These are phyloP conservation scores for Trametes versicolor DNA, from an alignment of 1,284 basidiomycete species.

Conservation along the genomic window DNA sequence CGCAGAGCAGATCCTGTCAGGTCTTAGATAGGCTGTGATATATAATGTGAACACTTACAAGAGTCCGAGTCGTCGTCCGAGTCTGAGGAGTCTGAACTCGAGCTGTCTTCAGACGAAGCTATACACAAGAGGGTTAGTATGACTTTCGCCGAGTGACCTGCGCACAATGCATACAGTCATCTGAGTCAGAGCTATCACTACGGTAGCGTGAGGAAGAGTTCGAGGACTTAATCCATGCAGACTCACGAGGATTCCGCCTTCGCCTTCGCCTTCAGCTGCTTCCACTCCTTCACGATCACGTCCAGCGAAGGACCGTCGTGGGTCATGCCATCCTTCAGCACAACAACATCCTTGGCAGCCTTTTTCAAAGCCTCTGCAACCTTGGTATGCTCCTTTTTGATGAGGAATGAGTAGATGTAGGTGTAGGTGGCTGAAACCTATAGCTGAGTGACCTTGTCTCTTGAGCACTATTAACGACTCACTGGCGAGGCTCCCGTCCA, in stretches of 20 bases:
- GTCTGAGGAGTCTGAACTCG: conserved; percentile 35
- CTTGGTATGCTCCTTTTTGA: conserved; percentile 67
- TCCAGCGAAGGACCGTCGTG: conserved; percentile 64
- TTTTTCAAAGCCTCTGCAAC: conserved; percentile 64
- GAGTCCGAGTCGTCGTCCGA: conserved; percentile 30
- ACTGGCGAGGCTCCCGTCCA: conserved; percentile 40
- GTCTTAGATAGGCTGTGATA: conserved; percentile 11
- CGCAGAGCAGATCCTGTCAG: conserved; percentile 20
- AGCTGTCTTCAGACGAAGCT: conserved; percentile 29
- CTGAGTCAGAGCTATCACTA: conserved; percentile 35
- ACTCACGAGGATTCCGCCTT: conserved; percentile 32
- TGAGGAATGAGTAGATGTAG: conserved; percentile 77
- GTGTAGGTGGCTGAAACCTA: conserved; percentile 68
- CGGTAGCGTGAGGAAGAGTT: background rate
- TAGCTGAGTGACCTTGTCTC: background rate
- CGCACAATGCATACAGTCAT: conserved; percentile 25
- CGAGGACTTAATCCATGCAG: no score
- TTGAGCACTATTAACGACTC: conserved; percentile 17
- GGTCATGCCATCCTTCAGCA: conserved; percentile 62
- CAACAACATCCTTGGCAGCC: conserved; percentile 66
- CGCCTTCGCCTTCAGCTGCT: conserved; percentile 43
- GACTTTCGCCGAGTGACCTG: background rate
- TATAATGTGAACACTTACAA: conserved; percentile 10
- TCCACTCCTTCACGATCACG: conserved; percentile 72
- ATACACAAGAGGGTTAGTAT: conserved; percentile 12